Base-by-base conservation (phyloP, 2,329 filamentous ascomycete species). In the Colletotrichum agaves region DNA sequence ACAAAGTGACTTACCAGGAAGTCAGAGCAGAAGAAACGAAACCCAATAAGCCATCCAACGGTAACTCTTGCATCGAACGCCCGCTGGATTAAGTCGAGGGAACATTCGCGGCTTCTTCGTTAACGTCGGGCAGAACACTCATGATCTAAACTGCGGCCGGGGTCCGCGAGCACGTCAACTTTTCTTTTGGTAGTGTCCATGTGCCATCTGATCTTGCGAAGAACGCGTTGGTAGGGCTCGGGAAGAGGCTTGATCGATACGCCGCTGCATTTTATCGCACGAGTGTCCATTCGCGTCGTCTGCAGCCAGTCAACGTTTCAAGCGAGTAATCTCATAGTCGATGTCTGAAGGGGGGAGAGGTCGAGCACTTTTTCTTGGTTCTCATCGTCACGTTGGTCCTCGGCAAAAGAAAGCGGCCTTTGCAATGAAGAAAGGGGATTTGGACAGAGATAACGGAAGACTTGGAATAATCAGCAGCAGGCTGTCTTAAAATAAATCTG, bases 1-100 rank as follows among this genome's bases (percentile, higher is more conserved):
- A n/a, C n/a, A n/a, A n/a, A n/a, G n/a, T n/a, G n/a, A 27, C 47
- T 50, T 50, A 17, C 47, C 21, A 31, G 21, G 47, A 11, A 50
- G 47, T 17, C 47, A 23, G 2, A 50, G 4, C 15, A 27, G 21
- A 17, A 35, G 33, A n/a, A 50, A 50, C 4, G 47, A 7, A 10
- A 50, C 47, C 47, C 47, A 31, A 27, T n/a, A 17, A 15, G 47
- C 27, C n/a, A 50, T 50, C 47, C 47, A 50, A 27, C 47, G 23
- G 6, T 11, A 11, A 13, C n/a, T 19, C n/a, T 19, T 37, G 31
- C 12, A 53, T 53, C 33, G 10, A 35, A n/a, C 39, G 12, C 53
- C 44, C 41, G 11, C 27, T 12, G 21, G 35, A 11, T 41, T 50
- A 59, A 66, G 44, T 47, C 46, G 50, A 43, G 13, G 50, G 15